phyloP scores from a whole-genome alignment of 2,329 filamentous ascomycete species.

The Penicillium vulpinum region DNA sequence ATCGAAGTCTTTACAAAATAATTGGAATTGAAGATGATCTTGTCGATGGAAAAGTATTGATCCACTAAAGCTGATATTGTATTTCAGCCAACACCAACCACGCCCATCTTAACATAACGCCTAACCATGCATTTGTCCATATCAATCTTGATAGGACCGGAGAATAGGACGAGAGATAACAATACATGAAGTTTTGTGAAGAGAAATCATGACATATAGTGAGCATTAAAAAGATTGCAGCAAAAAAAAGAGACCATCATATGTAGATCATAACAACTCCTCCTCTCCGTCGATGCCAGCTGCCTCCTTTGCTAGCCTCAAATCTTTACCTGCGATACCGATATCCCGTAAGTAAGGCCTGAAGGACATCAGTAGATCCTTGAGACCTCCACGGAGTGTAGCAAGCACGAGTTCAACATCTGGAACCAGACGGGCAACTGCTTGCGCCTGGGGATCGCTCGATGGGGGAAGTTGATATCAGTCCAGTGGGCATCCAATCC shows the following conservation, averaged over 20 bases:
- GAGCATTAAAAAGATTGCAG: slow-evolving; percentile 4
- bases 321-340: slow-evolving; percentile 67
- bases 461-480: slow-evolving; percentile 61
- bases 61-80: neutral
- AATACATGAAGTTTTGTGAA: slow-evolving; percentile 17
- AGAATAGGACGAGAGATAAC: slow-evolving; percentile 14
- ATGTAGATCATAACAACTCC: slow-evolving; percentile 21
- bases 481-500: slow-evolving; percentile 70
- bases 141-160: slow-evolving; percentile 15
- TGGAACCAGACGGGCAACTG: slow-evolving; percentile 44
- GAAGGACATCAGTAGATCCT: slow-evolving; percentile 68
- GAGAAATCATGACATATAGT: slow-evolving; percentile 13
- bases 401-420: slow-evolving; percentile 72
- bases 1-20: neutral
- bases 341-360: slow-evolving; percentile 71
- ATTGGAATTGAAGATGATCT: neutral
- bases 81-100: slow-evolving; percentile 6
- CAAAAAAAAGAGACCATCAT: slow-evolving; percentile 8
- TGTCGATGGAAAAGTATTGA: neutral
- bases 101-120: slow-evolving; percentile 21
- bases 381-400: slow-evolving; percentile 65
- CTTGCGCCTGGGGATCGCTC: slow-evolving; percentile 31
- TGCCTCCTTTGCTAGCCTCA: slow-evolving; percentile 71
- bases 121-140: slow-evolving; percentile 31
- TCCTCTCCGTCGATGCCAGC: slow-evolving; percentile 32